Conservation (phyloP, 495 filamentous ascomycete genomes). For the Xylaria flabelliformis region DNA sequence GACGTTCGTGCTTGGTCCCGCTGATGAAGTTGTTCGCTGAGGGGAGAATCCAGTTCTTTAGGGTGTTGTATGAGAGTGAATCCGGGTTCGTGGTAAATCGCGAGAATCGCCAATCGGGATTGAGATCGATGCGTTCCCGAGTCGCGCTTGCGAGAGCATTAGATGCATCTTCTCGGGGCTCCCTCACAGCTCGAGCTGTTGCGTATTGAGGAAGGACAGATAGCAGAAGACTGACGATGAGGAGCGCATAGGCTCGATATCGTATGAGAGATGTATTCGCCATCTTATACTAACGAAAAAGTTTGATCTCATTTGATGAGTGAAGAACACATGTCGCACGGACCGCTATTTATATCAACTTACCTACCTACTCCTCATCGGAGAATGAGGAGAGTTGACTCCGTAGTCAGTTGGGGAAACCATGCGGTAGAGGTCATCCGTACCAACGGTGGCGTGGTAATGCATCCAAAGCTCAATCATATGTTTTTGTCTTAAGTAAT, state of each 20-base stretch:
- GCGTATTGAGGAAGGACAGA: constrained; percentile 17
- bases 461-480: background rate
- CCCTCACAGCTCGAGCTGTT: constrained; percentile 13
- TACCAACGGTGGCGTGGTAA: background rate
- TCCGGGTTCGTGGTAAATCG: constrained; percentile 48
- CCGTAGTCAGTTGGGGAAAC: background rate
- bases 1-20: constrained; percentile 39
- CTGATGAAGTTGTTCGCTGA: constrained; percentile 48
- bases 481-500: background rate
- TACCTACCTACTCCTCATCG: background rate
- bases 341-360: background rate
- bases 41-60: constrained; percentile 52
- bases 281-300: constrained; percentile 11
- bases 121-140: constrained; percentile 37
- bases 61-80: constrained; percentile 41
- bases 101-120: constrained; percentile 45
- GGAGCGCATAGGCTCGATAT: constrained; percentile 2
- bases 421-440: constrained; percentile 10
- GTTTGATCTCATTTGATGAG: background rate
- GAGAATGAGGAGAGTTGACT: constrained; percentile 9
- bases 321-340: background rate
- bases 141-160: background rate
- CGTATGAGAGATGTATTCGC: background rate
- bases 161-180: background rate
- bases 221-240: constrained; percentile 13